Percentiles rank a stretch among this genome's conserved stretches.
Evolutionary conservation across 1,284 basidiomycete species (phyloP).

Genomic region (Trametes hirsuta): DNA sequence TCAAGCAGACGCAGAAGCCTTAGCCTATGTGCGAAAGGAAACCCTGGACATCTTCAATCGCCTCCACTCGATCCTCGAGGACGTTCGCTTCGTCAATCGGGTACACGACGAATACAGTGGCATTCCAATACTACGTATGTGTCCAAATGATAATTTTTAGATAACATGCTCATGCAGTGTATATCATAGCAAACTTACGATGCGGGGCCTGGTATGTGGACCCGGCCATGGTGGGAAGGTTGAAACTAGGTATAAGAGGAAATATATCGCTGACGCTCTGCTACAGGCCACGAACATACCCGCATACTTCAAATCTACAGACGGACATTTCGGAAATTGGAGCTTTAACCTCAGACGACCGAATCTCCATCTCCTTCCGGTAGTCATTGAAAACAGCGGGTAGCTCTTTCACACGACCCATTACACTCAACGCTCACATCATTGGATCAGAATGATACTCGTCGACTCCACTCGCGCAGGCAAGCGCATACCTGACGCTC

Average conservation of each 20-base stretch:
- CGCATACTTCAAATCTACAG: conserved; percentile 97
- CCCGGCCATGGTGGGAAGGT: conserved; percentile 56
- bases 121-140: conserved; percentile 70
- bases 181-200: conserved; percentile 83
- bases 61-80: conserved; percentile 82
- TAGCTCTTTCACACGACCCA: conserved; percentile 30
- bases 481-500: conserved; percentile 93
- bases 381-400: conserved; percentile 64
- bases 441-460: conserved; percentile 67
- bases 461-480: conserved; percentile 95
- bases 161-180: not conserved
- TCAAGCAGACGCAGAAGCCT: conserved; percentile 31
- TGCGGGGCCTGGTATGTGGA: conserved; percentile 96
- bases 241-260: not conserved
- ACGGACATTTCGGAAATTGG: conserved; percentile 91
- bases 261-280: not conserved
- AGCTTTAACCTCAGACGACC: conserved; percentile 85
- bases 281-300: conserved; percentile 26
- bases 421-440: not conserved
- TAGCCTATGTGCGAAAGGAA: conserved; percentile 62
- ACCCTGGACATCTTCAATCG: conserved; percentile 83
- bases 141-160: not conserved
- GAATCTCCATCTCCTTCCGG: conserved; percentile 79
- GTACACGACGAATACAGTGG: conserved; percentile 60
- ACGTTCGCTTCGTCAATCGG: conserved; percentile 68